Percentiles rank a stretch among this genome's conserved stretches.
Evolutionary conservation across 768 basidiomycete species (phyloP).

Genomic region (Tulasnella sp.): DNA sequence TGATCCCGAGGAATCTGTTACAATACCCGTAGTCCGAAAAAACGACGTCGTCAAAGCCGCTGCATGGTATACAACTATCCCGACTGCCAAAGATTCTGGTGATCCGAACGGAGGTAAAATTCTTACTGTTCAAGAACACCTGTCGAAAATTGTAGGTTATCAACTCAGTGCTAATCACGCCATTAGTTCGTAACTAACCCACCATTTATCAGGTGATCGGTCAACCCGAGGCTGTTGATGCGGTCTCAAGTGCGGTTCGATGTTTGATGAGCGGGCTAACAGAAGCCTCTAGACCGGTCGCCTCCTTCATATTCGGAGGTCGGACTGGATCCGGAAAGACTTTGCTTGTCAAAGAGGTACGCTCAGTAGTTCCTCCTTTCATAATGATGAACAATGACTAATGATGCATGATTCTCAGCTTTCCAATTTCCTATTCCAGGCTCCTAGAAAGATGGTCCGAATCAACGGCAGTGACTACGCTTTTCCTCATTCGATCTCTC

Average conservation of each 20-base stretch:
- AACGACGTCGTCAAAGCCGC: background rate
- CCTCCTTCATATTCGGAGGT: background rate
- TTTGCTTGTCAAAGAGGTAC: background rate
- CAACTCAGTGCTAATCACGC: background rate
- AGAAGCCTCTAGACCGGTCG: background rate
- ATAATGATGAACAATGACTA: background rate
- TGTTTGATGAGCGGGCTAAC: background rate
- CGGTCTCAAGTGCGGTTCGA: background rate
- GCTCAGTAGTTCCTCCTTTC: background rate
- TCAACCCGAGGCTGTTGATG: background rate
- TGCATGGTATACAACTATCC: background rate
- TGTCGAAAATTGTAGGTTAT: background rate
- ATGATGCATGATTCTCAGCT: background rate
- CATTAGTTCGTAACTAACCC: background rate
- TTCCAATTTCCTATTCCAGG: background rate
- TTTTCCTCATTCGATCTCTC: background rate
- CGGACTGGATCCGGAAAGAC: background rate
- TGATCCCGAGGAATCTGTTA: too few relatives aligned
- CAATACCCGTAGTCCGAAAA: background rate
- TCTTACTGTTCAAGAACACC: background rate
- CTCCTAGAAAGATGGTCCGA: background rate
- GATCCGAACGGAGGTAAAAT: too few relatives aligned
- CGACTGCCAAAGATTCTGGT: background rate
- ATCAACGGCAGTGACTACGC: background rate
- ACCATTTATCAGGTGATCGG: background rate